Evolutionary conservation across 2,329 filamentous ascomycete species (phyloP).

Genomic region (Stromatinia cepivora): DNA sequence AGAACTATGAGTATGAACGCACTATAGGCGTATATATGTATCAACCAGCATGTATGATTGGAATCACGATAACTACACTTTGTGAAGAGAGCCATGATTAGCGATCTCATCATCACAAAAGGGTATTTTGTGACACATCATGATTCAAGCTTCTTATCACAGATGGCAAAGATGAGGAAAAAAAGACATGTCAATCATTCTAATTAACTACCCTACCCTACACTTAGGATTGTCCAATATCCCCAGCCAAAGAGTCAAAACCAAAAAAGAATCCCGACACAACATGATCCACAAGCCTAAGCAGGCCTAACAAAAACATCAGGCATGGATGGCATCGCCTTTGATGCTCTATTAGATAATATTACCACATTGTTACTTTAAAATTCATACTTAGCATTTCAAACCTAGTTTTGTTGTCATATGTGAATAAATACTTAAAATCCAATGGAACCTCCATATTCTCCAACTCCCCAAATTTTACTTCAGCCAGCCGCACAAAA

Average conservation of each 20-base stretch:
- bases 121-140: neutral
- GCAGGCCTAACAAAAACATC: neutral
- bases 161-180: neutral
- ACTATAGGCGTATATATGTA: neutral
- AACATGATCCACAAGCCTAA: neutral
- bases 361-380: neutral
- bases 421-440: neutral
- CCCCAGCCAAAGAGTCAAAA: no score
- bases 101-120: neutral
- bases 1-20: conserved; percentile 29
- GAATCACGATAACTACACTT: neutral
- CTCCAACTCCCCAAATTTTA: neutral
- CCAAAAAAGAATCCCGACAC: neutral
- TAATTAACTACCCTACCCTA: no score
- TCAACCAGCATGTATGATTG: neutral
- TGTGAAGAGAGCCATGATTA: no score
- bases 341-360: neutral
- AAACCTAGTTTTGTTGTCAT: neutral
- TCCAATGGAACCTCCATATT: no score
- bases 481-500: neutral
- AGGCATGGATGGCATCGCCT: neutral
- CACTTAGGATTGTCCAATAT: neutral
- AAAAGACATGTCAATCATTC: no score
- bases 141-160: neutral
- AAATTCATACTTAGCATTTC: neutral